These are phyloP conservation scores for Fusarium sp. DNA, from an alignment of 2,329 filamentous ascomycete genomes.

Conservation along the genomic window DNA sequence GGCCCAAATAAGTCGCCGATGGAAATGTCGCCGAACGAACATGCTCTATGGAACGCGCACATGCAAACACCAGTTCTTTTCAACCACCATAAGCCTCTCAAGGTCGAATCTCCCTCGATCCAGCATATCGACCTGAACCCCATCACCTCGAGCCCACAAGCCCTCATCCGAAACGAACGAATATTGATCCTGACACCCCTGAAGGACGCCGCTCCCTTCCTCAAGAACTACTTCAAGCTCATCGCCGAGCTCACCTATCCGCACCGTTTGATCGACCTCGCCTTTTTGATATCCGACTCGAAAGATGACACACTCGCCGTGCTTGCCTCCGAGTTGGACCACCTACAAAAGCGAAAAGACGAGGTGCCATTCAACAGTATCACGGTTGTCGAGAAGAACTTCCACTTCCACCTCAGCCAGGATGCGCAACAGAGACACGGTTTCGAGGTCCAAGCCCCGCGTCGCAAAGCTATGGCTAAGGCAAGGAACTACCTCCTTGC, in stretches of 20 bases:
- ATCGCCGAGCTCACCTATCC: constrained; percentile 92
- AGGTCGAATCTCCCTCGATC: constrained; percentile 86
- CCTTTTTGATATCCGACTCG: constrained; percentile 93
- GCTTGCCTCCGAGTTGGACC: constrained; percentile 86
- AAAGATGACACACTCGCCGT: constrained; percentile 92
- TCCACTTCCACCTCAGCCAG: constrained; percentile 82
- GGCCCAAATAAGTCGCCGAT: constrained; percentile 95
- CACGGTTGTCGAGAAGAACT: constrained; percentile 91
- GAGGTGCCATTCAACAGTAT: constrained; percentile 89
- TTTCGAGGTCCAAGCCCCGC: constrained; percentile 89
- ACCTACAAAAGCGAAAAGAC: constrained; percentile 86
- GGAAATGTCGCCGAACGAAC: constrained; percentile 93
- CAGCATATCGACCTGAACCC: constrained; percentile 86
- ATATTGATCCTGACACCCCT: constrained; percentile 94
- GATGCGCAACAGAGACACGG: constrained; percentile 86
- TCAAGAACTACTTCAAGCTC: constrained; percentile 94
- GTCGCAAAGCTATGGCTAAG: constrained; percentile 89
- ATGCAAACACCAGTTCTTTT: constrained; percentile 94
- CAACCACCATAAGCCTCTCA: constrained; percentile 92
- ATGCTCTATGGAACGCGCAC: constrained; percentile 89
- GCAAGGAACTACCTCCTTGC: constrained; percentile 93
- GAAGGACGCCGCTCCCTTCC: constrained; percentile 86
- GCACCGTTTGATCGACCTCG: constrained; percentile 94
- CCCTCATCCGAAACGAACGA: constrained; percentile 84
- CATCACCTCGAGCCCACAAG: constrained; percentile 84